Base-by-base conservation (phyloP, 2,329 filamentous ascomycete species). In the Diaporthe aspalathi region DNA sequence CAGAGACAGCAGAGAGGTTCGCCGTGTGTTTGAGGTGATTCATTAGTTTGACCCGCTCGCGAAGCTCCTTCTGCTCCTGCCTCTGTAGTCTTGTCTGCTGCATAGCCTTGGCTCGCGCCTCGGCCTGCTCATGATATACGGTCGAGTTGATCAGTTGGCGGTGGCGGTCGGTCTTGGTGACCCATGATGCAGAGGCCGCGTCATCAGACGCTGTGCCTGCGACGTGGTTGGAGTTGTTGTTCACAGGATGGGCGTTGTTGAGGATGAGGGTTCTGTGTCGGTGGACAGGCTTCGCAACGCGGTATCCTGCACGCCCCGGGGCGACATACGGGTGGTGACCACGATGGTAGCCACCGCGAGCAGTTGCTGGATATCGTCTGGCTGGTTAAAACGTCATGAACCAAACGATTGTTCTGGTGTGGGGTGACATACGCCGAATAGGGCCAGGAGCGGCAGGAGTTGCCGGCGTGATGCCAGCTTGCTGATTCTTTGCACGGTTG, bases 111-210 rank as follows among this genome's bases (percentile, higher is more conserved):
- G 88, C 84, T 54, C 93, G 89, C 38, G 88, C 88, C 78, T 93
- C 89, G 14, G 87, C 86, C 72, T 94, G 91, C 79, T 93, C 92
- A 74, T 94, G 91, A 79, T 92, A 96, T 1, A 95, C 88, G 20
- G 89, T 89, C 24, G 91, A 89, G 78, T 95, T 97, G 81, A 97
- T 96, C 50, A 97, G 84, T 80, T 97, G 93, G 78, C 93, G 88
- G 78, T 95, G 93, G 63, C 92, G 91, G 79, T 93, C 93, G 63
- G 86, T 91, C 78, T 91, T 93, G 7, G 90, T 88, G 52, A 96
- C 88, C 90, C 92, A 95, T 3, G 89, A 81, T 3, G 89, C 81
- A 22, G 79, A 74, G 49, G 78, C 80, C n/a, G 67, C 24, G 22
- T 52, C 56, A 40, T 81, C 80, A 11, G 80, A 79, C 11, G 80